These are phyloP conservation scores for Clavispora carvajalis DNA, from an alignment of 805 yeast species.

Conservation along the genomic window DNA sequence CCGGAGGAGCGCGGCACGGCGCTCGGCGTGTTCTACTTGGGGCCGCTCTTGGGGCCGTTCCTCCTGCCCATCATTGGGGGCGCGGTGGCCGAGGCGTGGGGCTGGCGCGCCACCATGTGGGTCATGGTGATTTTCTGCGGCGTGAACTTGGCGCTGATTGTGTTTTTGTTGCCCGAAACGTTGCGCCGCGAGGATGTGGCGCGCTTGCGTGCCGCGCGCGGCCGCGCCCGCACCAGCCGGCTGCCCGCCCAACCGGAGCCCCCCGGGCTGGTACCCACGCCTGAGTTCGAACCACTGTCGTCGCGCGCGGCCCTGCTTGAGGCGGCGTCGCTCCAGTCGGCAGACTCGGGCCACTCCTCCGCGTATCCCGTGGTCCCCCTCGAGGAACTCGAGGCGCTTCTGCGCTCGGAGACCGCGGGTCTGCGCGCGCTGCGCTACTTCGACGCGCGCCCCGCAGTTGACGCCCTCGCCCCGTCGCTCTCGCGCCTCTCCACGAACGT, in stretches of 20 bases:
- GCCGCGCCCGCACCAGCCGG: neutral
- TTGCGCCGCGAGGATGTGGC: constrained; percentile 59
- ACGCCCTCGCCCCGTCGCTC: constrained; percentile 35
- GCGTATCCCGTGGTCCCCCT: neutral
- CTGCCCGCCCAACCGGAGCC: neutral
- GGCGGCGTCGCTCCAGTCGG: neutral
- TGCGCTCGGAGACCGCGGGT: neutral
- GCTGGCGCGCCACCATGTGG: constrained; percentile 91
- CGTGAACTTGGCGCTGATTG: constrained; percentile 41
- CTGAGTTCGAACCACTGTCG: no score
- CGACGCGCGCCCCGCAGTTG: constrained; percentile 20
- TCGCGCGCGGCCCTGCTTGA: no score
- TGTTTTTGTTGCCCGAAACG: constrained; percentile 74
- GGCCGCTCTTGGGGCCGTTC: constrained; percentile 77
- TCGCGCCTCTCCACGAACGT: constrained; percentile 32
- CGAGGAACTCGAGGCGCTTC: neutral
- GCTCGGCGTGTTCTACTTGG: constrained; percentile 75
- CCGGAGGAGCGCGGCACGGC: constrained; percentile 71
- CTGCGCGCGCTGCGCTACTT: neutral
- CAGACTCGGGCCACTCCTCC: neutral
- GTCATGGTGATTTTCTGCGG: constrained; percentile 67
- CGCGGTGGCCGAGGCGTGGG: constrained; percentile 62
- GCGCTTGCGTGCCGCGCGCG: constrained; percentile 29
- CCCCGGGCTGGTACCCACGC: neutral
- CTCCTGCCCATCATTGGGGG: constrained; percentile 78